Evolutionary conservation across 1,284 basidiomycete genomes (phyloP).

Genomic region (Cryptococcus maquisensis): DNA sequence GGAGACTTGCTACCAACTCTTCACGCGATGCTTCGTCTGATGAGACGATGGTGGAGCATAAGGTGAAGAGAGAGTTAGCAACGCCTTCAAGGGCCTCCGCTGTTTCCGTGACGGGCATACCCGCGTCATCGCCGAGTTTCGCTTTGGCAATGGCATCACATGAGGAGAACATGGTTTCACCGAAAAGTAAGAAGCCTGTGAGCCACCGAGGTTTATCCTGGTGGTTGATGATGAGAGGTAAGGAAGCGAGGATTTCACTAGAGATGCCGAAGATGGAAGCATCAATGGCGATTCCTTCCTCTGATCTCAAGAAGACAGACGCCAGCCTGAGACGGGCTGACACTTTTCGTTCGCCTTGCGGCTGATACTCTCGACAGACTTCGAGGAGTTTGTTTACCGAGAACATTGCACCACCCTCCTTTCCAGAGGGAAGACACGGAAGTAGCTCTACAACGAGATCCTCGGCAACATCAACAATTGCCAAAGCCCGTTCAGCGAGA

Average conservation of each 20-base stretch:
- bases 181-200: conserved; percentile 68
- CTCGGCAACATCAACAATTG: conserved; percentile 79
- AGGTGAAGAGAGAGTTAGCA: background rate
- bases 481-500: conserved; percentile 66
- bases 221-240: conserved; percentile 51
- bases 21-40: conserved; percentile 47
- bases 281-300: background rate
- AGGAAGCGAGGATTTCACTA: conserved; percentile 62
- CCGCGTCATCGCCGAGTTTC: conserved; percentile 27
- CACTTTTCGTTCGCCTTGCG: conserved; percentile 53
- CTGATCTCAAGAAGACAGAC: conserved; percentile 58
- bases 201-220: conserved; percentile 73
- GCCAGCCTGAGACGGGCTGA: conserved; percentile 77
- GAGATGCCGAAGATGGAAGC: conserved; percentile 40
- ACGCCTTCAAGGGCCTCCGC: no score
- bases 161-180: conserved; percentile 74
- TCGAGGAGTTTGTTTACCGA: conserved; percentile 18
- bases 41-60: conserved; percentile 2
- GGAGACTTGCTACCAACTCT: conserved; percentile 71
- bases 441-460: conserved; percentile 86
- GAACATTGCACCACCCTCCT: conserved; percentile 47
- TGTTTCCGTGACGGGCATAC: background rate
- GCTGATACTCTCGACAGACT: conserved; percentile 50
- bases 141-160: conserved; percentile 62
- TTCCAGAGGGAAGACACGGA: conserved; percentile 58